These are phyloP conservation scores for Mortierella sp. DNA, from an alignment of 371 early-diverging fungal genomes.

Conservation along the genomic window DNA sequence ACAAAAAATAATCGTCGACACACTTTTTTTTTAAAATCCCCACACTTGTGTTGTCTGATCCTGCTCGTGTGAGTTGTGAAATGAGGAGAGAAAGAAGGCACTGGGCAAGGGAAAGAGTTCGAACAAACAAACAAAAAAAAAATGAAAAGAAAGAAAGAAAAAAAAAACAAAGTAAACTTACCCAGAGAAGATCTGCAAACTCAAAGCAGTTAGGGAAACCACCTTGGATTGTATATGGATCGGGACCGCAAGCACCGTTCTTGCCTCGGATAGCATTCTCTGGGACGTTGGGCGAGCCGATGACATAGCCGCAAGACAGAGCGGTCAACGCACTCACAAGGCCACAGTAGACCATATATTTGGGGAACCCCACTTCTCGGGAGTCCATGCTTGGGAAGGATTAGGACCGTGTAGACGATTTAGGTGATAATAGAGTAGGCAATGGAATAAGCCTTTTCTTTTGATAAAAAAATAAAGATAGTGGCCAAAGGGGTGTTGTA, in stretches of 20 bases:
- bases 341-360: slow-evolving; percentile 57
- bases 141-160: not conserved
- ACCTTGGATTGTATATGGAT: slow-evolving; percentile 19
- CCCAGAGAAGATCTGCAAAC: slow-evolving; percentile 44
- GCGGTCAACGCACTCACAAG: slow-evolving; percentile 56
- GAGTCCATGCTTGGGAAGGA: slow-evolving; percentile 49
- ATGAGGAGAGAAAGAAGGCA: too few species aligned
- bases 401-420: too few species aligned
- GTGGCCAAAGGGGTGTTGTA: too few species aligned
- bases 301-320: slow-evolving; percentile 58
- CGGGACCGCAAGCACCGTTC: slow-evolving; percentile 19
- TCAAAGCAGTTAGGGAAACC: slow-evolving; percentile 43
- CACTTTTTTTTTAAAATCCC: too few species aligned
- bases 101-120: not conserved
- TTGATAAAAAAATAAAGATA: too few species aligned
- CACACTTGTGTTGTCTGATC: too few species aligned
- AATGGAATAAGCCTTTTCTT: too few species aligned
- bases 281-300: slow-evolving; percentile 62
- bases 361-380: slow-evolving; percentile 43
- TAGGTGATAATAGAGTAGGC: too few species aligned
- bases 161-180: slow-evolving; percentile 2
- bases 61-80: too few species aligned
- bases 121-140: too few species aligned
- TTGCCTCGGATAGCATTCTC: slow-evolving; percentile 44
- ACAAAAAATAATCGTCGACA: too few species aligned